Percentiles rank a stretch among this genome's conserved stretches.
Evolutionary conservation across 306 rosid genomes (phyloP).

Genomic region (Sindora glabra): DNA sequence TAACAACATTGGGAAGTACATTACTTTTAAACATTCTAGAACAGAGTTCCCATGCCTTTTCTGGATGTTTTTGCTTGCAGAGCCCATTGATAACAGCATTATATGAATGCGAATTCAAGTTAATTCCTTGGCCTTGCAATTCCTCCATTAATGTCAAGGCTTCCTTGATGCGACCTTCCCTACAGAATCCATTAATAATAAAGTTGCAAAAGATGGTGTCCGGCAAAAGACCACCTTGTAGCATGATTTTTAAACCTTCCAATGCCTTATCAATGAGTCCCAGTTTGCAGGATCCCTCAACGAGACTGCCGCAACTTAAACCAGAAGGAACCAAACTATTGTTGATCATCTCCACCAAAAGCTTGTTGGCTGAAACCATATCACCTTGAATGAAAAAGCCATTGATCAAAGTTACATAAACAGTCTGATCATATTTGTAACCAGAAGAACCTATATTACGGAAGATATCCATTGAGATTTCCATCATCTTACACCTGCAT

Average conservation of each 20-base stretch:
- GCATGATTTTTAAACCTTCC: constrained; percentile 33
- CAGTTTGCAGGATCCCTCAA: constrained; percentile 37
- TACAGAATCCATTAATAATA: constrained; percentile 38
- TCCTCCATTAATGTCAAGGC: constrained; percentile 42
- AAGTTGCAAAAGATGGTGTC: constrained; percentile 42
- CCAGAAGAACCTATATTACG: constrained; percentile 24
- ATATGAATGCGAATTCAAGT: constrained; percentile 43
- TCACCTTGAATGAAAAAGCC: constrained; percentile 44
- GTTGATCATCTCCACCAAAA: constrained; percentile 41
- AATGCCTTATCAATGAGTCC: constrained; percentile 31
- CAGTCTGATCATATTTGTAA: constrained; percentile 30
- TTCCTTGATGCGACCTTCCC: constrained; percentile 29
- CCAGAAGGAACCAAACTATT: constrained; percentile 30
- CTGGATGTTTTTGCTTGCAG: constrained; percentile 35
- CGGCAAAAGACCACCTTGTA: constrained; percentile 27
- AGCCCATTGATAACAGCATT: constrained; percentile 37
- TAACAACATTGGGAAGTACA: constrained; percentile 40
- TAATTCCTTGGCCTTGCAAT: constrained; percentile 36
- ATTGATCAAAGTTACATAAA: constrained; percentile 39
- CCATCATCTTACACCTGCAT: constrained; percentile 34
- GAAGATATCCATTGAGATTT: constrained; percentile 18
- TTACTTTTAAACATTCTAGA: constrained; percentile 60
- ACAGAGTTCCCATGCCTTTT: constrained; percentile 45
- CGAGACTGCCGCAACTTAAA: constrained; percentile 21
- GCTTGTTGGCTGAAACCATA: constrained; percentile 32